Base-by-base conservation (phyloP, 352 stramenopile species). In the Globisporangium polare region DNA sequence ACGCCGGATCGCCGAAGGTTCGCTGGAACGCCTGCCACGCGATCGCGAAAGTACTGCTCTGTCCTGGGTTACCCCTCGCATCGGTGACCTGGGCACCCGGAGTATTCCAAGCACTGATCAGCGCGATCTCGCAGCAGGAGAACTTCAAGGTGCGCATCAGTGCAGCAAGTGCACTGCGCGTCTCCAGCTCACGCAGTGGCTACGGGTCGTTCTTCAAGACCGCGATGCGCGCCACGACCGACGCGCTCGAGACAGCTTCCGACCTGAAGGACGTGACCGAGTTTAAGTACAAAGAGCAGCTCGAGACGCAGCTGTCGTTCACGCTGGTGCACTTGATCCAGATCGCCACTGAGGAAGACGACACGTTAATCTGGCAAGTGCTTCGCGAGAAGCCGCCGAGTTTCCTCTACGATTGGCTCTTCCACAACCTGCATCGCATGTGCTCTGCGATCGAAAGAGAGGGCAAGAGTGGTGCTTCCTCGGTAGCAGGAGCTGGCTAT, bases 61-160 rank as follows among this genome's bases (percentile, higher is more conserved):
- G 86, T 62, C 86, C 86, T 2, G 77, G 67, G n/a, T 63, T 95
- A 27, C 84, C 86, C 5, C 69, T 95, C 20, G 81, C 86, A 1
- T 88, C 85, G 0, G 82, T 87, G 26, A 73, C 86, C 3, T 95
- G 86, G 86, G 86, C 86, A 0, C 84, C 86, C 0, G 70, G 65
- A 12, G 78, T 95, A 0, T 93, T 95, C 53, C 83, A 90, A 31
- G 80, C 86, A 18, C 57, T 95, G 22, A 69, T 92, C 53, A 88
- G 65, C 51, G 86, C 86, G 46, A 86, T 94, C 33, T 66, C 77
- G 2, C 86, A 95, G 67, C 86, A 95, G 64, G 86, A 95, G 53
- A 95, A 95, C 62, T 95, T 95, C 60, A 95, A 95, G 53, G 86
- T 95, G 6, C 86, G 86, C 3, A 95, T 95, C 50, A 93, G 83